Conservation (phyloP, 345 rosid genomes). For the Corchorus olitorius region DNA sequence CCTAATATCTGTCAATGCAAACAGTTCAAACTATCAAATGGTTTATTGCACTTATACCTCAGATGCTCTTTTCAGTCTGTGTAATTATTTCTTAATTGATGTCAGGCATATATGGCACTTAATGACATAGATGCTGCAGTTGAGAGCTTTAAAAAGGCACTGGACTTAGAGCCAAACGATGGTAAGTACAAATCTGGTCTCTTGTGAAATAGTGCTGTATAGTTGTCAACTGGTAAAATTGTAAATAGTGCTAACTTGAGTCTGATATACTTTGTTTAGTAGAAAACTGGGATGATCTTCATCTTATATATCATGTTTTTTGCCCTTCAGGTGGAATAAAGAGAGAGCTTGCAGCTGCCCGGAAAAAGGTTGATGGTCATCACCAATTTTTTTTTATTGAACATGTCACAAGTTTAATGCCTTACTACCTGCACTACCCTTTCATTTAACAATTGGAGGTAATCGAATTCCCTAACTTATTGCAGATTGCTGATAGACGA, state of each 20-base stretch:
- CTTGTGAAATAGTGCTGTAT: not conserved
- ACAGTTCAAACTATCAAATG: not conserved
- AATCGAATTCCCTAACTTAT: not conserved
- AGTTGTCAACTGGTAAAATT: not conserved
- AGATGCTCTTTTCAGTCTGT: not conserved
- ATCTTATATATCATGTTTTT: not conserved
- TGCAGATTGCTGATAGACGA: conserved; percentile 37
- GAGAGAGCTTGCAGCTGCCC: conserved; percentile 37
- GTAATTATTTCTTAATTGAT: not conserved
- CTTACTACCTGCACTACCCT: not conserved
- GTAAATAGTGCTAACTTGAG: too few relatives aligned
- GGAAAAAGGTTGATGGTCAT: conserved; percentile 31
- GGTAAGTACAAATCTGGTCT: conserved; percentile 33
- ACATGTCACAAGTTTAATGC: not conserved
- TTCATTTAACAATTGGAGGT: not conserved
- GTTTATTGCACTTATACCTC: not conserved
- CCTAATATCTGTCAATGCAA: not conserved
- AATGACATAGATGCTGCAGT: conserved; percentile 63
- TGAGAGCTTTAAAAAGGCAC: conserved; percentile 67
- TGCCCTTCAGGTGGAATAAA: conserved; percentile 35
- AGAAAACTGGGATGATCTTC: not conserved
- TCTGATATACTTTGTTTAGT: not conserved
- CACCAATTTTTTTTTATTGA: not conserved
- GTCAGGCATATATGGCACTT: conserved; percentile 63
- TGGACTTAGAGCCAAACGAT: conserved; percentile 65